Evolutionary conservation across 1,284 basidiomycete species (phyloP), one percentile per base, ranked within the genome.

Genomic region (Moesziomyces parantarcticus): DNA sequence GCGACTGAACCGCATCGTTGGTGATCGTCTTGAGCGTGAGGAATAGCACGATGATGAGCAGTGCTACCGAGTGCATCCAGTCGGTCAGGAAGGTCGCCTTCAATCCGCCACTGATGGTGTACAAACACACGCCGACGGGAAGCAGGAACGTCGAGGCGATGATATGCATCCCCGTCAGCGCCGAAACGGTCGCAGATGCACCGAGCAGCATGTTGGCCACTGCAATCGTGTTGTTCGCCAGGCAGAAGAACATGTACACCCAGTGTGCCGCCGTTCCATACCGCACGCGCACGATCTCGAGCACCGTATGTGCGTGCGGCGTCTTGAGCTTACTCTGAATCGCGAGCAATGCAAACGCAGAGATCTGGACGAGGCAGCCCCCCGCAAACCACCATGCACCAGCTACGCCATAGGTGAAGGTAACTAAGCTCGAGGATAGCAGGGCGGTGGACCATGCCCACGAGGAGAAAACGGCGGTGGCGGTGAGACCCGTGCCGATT

Each of bases 391-490:
- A 71, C 34, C 64, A 70, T 1, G 77, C 73, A 1, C 79, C 79
- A 0, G 47, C 58, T 5, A 71, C 20, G 14, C 79, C 79, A 39
- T 73, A 79, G 7, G 32, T 48, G 48, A 79, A 81, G 1, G 69
- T 74, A 9, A 77, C 64, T 1, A 66, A 34, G 0, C 52, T 51
- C 0, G 65, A 70, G 18, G 63, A 69, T 13, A 81, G 66, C 3
- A 81, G 69, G 3, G 79, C 78, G 1, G 77, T 80, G 21, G 76
- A 76, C 79, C 79, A 81, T 0, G 68, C 75, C 78, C 78, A 80
- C 14, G 71, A 75, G 14, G 60, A 66, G 32, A 78, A 71, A 18
- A 80, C 80, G 11, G 80, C 80, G 3, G 77, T 76, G 13, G 77
- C 75, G 3, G 78, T 79, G 6, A 82, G 58, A 22, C 80, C 80